Base-by-base conservation (phyloP, 2,329 filamentous ascomycete species). In the Aspergillus sp. region DNA sequence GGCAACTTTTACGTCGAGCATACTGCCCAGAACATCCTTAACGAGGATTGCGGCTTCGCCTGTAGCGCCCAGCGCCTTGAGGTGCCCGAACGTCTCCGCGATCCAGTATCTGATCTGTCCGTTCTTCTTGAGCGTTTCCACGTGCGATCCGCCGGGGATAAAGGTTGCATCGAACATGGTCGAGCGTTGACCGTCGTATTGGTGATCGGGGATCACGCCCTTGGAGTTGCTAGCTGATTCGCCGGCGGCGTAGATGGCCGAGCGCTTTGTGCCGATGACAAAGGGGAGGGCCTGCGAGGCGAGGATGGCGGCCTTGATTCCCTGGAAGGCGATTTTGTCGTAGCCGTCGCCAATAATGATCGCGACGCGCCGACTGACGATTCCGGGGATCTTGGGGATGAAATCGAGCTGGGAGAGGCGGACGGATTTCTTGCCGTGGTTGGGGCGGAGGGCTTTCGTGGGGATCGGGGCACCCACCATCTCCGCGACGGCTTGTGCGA, bases 331-430 rank as follows among this genome's bases (percentile, higher is more conserved):
- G 1, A 84, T 69, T 1, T 84, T 74, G 67, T 95, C 91, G 71
- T 89, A 95, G 1, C 91, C 91, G 63, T 95, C 91, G 2, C 88
- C 90, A 25, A 95, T 85, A 17, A 95, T 81, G 68, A 95, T 89
- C 13, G 89, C 91, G 4, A 95, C 83, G 43, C 89, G 86, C 1
- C 91, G 89, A 1, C 87, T 87, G 1, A 83, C 85, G 65, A 95
- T 92, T 0, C 87, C 91, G 0, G 89, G 87, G 17, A 81, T 81
- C 62, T 82, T 75, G 0, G 90, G 86, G 1, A 84, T 76, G 70
- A 87, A 90, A 8, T 93, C 90, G 23, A 87, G 75, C 74, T 93
- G 90, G 38, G 72, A 75, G 13, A 91, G 50, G 89, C 80, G 41
- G 83, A 84, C 73, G 83, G 89, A 82, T 63, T 81, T 91, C 68